These are phyloP conservation scores for Marsdenia floribunda DNA, from an alignment of 257 asterid species.

Conservation along the genomic window DNA sequence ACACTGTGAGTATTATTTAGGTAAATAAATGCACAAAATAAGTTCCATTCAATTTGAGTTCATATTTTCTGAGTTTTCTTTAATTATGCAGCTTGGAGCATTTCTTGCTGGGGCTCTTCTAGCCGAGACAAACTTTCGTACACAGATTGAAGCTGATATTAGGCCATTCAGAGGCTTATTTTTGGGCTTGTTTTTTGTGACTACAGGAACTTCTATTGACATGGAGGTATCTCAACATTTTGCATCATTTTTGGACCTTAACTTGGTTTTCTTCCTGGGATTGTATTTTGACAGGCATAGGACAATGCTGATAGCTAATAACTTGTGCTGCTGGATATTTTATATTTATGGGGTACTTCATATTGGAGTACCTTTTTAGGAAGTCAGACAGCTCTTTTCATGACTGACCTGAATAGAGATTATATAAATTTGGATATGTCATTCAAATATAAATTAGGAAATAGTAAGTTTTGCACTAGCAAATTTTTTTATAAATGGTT, in stretches of 20 bases:
- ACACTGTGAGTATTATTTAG: conserved; percentile 65
- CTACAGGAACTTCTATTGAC: conserved; percentile 96
- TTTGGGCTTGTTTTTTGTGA: conserved; percentile 94
- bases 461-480: not conserved
- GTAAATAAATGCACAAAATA: conserved; percentile 6
- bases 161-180: conserved; percentile 98
- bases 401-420: not conserved
- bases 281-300: not conserved
- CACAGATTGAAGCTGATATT: conserved; percentile 99
- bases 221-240: conserved; percentile 56
- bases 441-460: not conserved
- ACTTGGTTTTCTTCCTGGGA: not conserved
- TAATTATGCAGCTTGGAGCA: conserved; percentile 80
- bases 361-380: not conserved
- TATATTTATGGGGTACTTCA: not conserved
- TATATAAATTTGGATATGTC: not conserved
- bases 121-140: conserved; percentile 96
- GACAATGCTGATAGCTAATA: not conserved
- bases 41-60: conserved; percentile 12
- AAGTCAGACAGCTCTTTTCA: not conserved
- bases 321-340: not conserved
- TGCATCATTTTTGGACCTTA: not conserved
- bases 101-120: conserved; percentile 93
- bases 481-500: conserved; percentile 17
- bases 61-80: conserved; percentile 15